These are phyloP conservation scores for Tulasnella sp. DNA, from an alignment of 768 basidiomycete species.

Conservation along the genomic window DNA sequence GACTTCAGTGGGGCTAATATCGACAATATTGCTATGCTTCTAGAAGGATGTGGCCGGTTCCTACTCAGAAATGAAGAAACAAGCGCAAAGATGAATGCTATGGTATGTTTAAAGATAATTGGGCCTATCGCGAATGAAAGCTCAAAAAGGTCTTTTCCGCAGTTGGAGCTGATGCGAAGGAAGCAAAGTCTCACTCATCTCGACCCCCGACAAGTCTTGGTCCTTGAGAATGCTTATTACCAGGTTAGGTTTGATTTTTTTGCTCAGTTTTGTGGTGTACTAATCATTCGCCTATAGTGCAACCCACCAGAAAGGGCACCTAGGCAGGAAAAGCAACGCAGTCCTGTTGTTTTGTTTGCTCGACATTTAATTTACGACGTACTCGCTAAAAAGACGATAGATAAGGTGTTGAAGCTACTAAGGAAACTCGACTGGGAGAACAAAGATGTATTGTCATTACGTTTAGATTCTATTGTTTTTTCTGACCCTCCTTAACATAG, in stretches of 20 bases:
- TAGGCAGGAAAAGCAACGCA: conserved; percentile 69
- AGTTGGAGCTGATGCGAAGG: conserved; percentile 89
- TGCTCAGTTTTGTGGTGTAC: conserved; percentile 4
- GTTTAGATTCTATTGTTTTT: background rate
- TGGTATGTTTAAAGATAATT: conserved; percentile 40
- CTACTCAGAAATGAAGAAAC: conserved; percentile 81
- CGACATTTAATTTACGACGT: conserved; percentile 92
- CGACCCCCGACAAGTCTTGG: conserved; percentile 74
- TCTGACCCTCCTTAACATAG: conserved; percentile 21
- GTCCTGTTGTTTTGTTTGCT: conserved; percentile 84
- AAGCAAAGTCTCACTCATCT: conserved; percentile 91
- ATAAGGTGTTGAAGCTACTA: conserved; percentile 86
- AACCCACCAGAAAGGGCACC: conserved; percentile 93
- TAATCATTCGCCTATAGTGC: conserved; percentile 43
- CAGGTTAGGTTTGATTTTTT: conserved; percentile 39
- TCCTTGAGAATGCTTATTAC: conserved; percentile 97
- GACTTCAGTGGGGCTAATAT: conserved; percentile 88
- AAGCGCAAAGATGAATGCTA: conserved; percentile 67
- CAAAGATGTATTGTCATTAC: conserved; percentile 24
- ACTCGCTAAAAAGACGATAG: conserved; percentile 82
- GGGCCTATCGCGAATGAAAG: background rate
- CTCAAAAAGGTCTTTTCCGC: background rate
- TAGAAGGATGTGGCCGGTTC: conserved; percentile 92
- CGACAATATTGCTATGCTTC: conserved; percentile 78
- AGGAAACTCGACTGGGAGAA: conserved; percentile 97